Percentiles rank a stretch among this genome's conserved stretches.
Evolutionary conservation across 129 eudicot genomes (phyloP).

Genomic region (Centaurea solstitialis): DNA sequence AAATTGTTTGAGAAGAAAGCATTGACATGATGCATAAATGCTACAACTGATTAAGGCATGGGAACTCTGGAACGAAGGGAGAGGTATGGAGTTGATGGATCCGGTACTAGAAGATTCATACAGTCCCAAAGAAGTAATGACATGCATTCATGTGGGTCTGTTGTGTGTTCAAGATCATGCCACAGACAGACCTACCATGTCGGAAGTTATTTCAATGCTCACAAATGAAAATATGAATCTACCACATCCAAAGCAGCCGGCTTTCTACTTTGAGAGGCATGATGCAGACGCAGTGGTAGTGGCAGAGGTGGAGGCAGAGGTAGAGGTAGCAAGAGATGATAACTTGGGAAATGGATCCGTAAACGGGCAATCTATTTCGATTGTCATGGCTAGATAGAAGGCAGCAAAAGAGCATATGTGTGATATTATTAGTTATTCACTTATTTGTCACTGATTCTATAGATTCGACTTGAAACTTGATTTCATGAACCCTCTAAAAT

Average conservation of each 20-base stretch:
- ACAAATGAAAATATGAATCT: constrained; percentile 31
- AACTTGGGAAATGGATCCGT: constrained; percentile 19
- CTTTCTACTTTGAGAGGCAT: constrained; percentile 32
- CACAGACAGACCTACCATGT: constrained; percentile 23
- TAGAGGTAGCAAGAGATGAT: background rate
- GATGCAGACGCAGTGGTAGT: background rate
- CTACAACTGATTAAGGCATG: constrained; percentile 27
- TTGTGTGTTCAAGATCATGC: constrained; percentile 40
- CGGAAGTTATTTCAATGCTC: constrained; percentile 34
- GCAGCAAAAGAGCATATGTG: background rate
- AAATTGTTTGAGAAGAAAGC: background rate
- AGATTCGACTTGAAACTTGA: background rate
- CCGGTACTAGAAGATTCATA: constrained; percentile 21
- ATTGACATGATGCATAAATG: background rate
- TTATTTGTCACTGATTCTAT: background rate
- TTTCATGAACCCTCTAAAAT: too few relatives aligned
- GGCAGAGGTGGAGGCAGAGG: background rate
- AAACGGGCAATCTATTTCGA: constrained; percentile 39
- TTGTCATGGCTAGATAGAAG: constrained; percentile 31
- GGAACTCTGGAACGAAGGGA: constrained; percentile 36
- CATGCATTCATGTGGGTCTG: constrained; percentile 41
- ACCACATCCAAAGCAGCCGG: constrained; percentile 55
- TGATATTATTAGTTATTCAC: background rate
- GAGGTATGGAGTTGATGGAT: constrained; percentile 38
- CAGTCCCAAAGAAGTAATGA: constrained; percentile 29